Conservation (phyloP, 331 rosid species). For the Rhamnella rubrinervis region DNA sequence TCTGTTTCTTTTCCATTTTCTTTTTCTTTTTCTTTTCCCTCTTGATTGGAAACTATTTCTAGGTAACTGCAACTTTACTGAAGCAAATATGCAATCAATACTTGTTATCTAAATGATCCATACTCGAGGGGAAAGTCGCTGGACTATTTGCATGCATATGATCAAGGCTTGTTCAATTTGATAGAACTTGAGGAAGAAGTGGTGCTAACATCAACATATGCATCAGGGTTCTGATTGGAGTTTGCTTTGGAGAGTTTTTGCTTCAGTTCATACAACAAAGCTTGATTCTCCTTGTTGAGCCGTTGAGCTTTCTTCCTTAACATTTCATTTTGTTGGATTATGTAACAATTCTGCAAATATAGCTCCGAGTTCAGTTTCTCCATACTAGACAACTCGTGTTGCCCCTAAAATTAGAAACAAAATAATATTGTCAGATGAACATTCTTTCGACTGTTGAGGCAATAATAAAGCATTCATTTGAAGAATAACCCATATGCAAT, state of each 20-base stretch:
- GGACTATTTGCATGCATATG: neutral
- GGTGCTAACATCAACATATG: constrained; percentile 21
- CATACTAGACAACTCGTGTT: constrained; percentile 11
- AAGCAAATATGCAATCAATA: constrained; percentile 1
- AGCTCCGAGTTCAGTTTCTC: constrained; percentile 33
- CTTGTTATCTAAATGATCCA: neutral
- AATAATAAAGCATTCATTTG: neutral
- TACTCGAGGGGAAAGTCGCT: neutral
- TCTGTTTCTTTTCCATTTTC: neutral
- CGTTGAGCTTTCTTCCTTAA: constrained; percentile 36
- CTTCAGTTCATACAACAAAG: constrained; percentile 32
- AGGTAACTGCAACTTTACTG: constrained; percentile 9
- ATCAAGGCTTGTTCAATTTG: constrained; percentile 10
- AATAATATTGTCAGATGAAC: neutral
- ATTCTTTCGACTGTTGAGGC: neutral
- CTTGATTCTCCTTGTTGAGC: constrained; percentile 36
- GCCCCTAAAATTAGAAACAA: constrained; percentile 14
- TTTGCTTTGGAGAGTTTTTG: constrained; percentile 19
- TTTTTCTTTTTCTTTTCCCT: neutral
- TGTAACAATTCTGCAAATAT: constrained; percentile 32
- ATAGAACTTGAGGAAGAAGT: constrained; percentile 24
- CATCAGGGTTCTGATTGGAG: constrained; percentile 8
- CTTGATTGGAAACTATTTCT: neutral
- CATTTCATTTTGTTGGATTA: constrained; percentile 35
- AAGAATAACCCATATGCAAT: neutral